Conservation (phyloP, 1,284 basidiomycete species). For the Cryptococcus floricola region DNA sequence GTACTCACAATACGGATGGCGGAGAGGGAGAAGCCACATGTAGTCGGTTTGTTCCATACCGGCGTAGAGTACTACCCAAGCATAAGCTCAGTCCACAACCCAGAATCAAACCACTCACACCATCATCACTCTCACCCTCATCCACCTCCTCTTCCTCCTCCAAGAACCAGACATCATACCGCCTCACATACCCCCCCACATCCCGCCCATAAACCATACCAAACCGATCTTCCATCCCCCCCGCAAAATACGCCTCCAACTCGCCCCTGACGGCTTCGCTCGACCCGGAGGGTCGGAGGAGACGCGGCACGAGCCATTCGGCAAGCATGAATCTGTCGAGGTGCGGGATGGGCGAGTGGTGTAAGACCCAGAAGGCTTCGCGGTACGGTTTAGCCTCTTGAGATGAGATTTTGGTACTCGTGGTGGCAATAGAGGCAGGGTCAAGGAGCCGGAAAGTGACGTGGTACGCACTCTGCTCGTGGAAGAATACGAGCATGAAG, state of each 20-base stretch:
- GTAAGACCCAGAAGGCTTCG: neutral
- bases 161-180: too few relatives aligned
- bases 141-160: too few relatives aligned
- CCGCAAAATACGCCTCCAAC: neutral
- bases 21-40: too few relatives aligned
- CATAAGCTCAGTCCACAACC: too few relatives aligned
- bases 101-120: too few relatives aligned
- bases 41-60: too few relatives aligned
- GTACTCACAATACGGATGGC: too few relatives aligned
- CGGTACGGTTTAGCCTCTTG: neutral
- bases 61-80: too few relatives aligned
- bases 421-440: neutral
- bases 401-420: neutral
- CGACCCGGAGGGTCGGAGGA: neutral
- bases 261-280: neutral
- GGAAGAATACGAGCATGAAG: neutral
- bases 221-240: neutral
- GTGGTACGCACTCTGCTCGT: neutral
- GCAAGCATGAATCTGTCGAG: neutral
- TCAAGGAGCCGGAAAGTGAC: neutral
- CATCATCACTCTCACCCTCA: too few relatives aligned
- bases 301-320: neutral
- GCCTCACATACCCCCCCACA: too few relatives aligned
- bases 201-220: neutral
- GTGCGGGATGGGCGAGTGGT: neutral